A percentile compares a stretch with the other conserved stretches of the same genome.
These are phyloP conservation scores for Metschnikowia kofuensis DNA, from an alignment of 805 yeast species.

Conservation along the genomic window DNA sequence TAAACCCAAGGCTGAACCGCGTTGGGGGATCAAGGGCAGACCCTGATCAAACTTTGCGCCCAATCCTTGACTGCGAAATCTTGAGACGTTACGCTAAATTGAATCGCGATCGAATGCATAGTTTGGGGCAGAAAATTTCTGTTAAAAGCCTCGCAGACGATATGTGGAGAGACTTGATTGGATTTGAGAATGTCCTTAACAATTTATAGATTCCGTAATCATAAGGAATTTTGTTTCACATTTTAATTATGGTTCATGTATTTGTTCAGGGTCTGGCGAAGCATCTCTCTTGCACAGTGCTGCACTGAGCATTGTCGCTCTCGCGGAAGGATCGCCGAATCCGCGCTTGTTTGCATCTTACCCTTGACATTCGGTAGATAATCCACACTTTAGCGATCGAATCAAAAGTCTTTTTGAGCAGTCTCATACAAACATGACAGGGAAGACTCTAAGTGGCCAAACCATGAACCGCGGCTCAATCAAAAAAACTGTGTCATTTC, in stretches of 20 bases:
- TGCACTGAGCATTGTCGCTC: no score
- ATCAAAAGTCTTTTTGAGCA: no score
- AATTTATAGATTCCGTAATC: constrained; percentile 16
- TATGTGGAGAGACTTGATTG: constrained; percentile 65
- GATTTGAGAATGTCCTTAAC: constrained; percentile 44
- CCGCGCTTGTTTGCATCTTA: no score
- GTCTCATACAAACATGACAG: no score
- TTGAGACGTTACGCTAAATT: constrained; percentile 52
- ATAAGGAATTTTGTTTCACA: no score
- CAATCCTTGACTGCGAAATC: constrained; percentile 62
- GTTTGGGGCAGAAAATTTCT: constrained; percentile 51
- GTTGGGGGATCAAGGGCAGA: constrained; percentile 39
- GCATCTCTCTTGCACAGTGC: no score
- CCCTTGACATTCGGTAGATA: no score
- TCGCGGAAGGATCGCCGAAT: no score
- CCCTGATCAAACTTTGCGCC: constrained; percentile 48
- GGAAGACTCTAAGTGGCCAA: not conserved
- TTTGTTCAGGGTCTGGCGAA: not conserved
- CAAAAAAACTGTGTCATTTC: constrained; percentile 17
- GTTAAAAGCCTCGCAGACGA: constrained; percentile 58
- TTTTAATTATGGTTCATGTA: not conserved
- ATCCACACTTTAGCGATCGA: no score
- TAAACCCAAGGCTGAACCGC: constrained; percentile 74
- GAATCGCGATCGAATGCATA: constrained; percentile 55
- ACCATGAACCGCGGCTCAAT: constrained; percentile 11